A percentile compares a stretch with the other conserved stretches of the same genome.
Conservation (phyloP, 2,329 filamentous ascomycete genomes). For the Podosphaera aphanis region DNA sequence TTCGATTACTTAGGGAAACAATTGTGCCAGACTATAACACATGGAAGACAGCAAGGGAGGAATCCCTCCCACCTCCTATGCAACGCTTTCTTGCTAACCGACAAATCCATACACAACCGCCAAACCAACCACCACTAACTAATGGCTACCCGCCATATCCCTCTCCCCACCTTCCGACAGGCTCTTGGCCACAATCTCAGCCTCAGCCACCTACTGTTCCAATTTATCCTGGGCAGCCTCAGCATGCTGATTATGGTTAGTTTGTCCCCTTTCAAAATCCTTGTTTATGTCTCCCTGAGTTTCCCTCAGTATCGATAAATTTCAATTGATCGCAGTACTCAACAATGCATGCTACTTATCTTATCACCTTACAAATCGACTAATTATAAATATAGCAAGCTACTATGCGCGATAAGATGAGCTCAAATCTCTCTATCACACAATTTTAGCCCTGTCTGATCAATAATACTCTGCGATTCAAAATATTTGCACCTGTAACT, state of each 20-base stretch:
- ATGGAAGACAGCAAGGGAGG: slow-evolving; percentile 24
- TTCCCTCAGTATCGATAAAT: neutral
- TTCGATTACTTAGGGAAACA: slow-evolving; percentile 46
- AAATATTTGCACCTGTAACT: neutral
- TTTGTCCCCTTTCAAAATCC: neutral
- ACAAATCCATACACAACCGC: slow-evolving; percentile 3
- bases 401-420: slow-evolving; percentile 5
- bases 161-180: neutral
- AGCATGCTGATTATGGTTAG: slow-evolving; percentile 1
- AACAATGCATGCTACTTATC: neutral
- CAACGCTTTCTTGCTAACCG: slow-evolving; percentile 13
- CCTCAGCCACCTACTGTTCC: neutral
- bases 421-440: neutral
- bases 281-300: neutral
- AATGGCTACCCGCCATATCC: slow-evolving; percentile 3
- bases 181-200: slow-evolving; percentile 2
- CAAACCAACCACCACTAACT: slow-evolving; percentile 1
- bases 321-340: neutral
- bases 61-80: slow-evolving; percentile 6
- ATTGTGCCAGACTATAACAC: slow-evolving; percentile 36
- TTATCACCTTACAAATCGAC: neutral
- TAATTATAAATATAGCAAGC: slow-evolving; percentile 4
- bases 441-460: neutral
- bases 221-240: neutral
- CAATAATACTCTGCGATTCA: neutral